A percentile compares a stretch with the other conserved stretches of the same genome.
phyloP scores from a whole-genome alignment of 2,329 filamentous ascomycete species.

The Neophaeococcomyces aloes region DNA sequence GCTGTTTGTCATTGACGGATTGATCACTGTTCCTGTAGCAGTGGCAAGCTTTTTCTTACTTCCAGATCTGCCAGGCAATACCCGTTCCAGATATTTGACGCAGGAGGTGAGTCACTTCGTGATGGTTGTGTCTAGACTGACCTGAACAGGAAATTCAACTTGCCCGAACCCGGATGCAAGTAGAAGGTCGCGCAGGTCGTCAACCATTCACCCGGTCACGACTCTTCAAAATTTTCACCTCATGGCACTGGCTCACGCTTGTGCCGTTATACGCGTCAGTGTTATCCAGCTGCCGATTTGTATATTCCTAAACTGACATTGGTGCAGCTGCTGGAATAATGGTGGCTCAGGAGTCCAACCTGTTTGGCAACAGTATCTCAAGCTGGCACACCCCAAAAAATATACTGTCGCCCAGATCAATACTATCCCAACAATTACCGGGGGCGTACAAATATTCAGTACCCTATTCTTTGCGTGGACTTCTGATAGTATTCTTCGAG shows the following conservation, averaged over 20 bases:
- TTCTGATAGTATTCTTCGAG: conserved; percentile 50
- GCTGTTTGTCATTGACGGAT: conserved; percentile 30
- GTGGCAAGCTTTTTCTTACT: conserved; percentile 27
- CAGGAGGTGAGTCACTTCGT: too few species aligned
- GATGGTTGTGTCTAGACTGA: too few species aligned
- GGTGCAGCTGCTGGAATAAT: too few species aligned
- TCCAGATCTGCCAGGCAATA: conserved; percentile 31
- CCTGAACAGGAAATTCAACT: conserved; percentile 36
- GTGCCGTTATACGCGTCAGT: conserved; percentile 48
- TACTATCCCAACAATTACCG: conserved; percentile 49
- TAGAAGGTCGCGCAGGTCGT: conserved; percentile 37
- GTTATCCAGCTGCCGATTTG: too few species aligned
- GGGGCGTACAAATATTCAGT: conserved; percentile 45
- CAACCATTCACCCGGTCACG: conserved; percentile 38
- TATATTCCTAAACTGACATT: too few species aligned
- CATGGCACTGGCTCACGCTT: conserved; percentile 55
- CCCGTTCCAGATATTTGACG: conserved; percentile 42
- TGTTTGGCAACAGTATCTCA: conserved; percentile 43
- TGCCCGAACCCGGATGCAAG: conserved; percentile 40
- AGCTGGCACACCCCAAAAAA: conserved; percentile 33
- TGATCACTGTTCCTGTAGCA: conserved; percentile 30
- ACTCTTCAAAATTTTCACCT: conserved; percentile 49
- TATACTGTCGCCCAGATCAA: conserved; percentile 40
- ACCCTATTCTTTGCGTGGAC: conserved; percentile 57
- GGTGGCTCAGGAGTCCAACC: conserved; percentile 43